Evolutionary conservation across 768 basidiomycete genomes (phyloP).

Genomic region (Russula earlei): DNA sequence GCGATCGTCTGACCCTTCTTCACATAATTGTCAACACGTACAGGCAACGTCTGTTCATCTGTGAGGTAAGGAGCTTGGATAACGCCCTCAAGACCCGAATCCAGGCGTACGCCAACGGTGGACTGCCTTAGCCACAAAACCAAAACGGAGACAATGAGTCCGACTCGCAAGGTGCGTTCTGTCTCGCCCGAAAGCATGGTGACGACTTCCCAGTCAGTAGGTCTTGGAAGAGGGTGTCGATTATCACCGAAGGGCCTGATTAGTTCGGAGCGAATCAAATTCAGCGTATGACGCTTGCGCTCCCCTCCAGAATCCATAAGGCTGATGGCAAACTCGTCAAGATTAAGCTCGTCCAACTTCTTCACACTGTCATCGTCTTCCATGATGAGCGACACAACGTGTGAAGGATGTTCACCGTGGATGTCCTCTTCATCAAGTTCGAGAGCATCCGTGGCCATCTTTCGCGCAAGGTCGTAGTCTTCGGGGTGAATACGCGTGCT

Average conservation of each 20-base stretch:
- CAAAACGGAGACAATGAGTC: slow-evolving; percentile 73
- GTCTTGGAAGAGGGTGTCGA: slow-evolving; percentile 52
- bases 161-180: slow-evolving; percentile 57
- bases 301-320: slow-evolving; percentile 76
- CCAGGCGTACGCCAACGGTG: slow-evolving; percentile 63
- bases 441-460: slow-evolving; percentile 96
- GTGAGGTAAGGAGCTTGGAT: slow-evolving; percentile 54
- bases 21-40: slow-evolving; percentile 35
- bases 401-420: slow-evolving; percentile 85
- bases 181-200: slow-evolving; percentile 97
- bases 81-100: slow-evolving; percentile 84
- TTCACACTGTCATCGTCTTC: slow-evolving; percentile 64
- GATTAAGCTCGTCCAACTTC: slow-evolving; percentile 82
- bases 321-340: slow-evolving; percentile 94
- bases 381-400: slow-evolving; percentile 81
- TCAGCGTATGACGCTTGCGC: slow-evolving; percentile 82
- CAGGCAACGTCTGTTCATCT: slow-evolving; percentile 39
- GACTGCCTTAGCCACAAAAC: slow-evolving; percentile 46
- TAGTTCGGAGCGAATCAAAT: slow-evolving; percentile 82
- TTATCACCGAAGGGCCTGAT: slow-evolving; percentile 71
- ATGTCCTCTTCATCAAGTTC: slow-evolving; percentile 98
- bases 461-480: slow-evolving; percentile 94
- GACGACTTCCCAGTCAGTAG: slow-evolving; percentile 70
- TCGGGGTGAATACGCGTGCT: slow-evolving; percentile 94
- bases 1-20: slow-evolving; percentile 74